Evolutionary conservation across 2,329 filamentous ascomycete genomes (phyloP), one percentile per base, ranked within the genome.

Genomic region (Diaporthe vaccinii): DNA sequence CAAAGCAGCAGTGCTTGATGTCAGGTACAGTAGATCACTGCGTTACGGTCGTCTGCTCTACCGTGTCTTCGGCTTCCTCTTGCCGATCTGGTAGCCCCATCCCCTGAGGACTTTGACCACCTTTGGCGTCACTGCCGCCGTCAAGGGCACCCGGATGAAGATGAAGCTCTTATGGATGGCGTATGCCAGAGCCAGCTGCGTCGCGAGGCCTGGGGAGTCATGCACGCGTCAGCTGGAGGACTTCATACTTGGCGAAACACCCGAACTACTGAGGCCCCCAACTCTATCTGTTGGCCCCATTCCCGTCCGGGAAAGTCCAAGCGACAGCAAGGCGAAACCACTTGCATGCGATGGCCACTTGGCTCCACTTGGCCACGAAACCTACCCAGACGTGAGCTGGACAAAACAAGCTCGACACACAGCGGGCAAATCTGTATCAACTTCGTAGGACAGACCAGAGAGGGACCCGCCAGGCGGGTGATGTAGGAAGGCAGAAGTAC

Each of bases 121-220:
- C 85, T 97, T 98, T 1, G 97, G 97, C 12, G 95, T 95, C 46
- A 98, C 89, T 3, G 95, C 96, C 17, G 95, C 95, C 1, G 97
- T 97, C 78, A 98, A 86, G 12, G 97, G 97, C 14, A 99, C 95
- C n/a, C 97, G 91, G 78, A 98, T 84, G 84, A 99, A 98, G 81
- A 99, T 98, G 84, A 98, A 95, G 79, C 94, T 97, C 86, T 99
- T 99, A 88, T 99, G 97, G 75, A 99, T 95, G 39, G 96, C 96
- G 82, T 99, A 99, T 17, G 97, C 97, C 67, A 99, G 89, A 22
- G 95, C 95, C 41, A 99, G 87, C 82, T 98, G 95, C 12, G 97
- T 98, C 70, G 88, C 91, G 46, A 93, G 83, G 79, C 91, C 91
- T 93, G 7, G 36, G 61, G 58, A 55, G 49, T 73, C 71, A 73